Base-by-base conservation (phyloP, 129 eudicot species). In the Ambrosia artemisiifolia region DNA sequence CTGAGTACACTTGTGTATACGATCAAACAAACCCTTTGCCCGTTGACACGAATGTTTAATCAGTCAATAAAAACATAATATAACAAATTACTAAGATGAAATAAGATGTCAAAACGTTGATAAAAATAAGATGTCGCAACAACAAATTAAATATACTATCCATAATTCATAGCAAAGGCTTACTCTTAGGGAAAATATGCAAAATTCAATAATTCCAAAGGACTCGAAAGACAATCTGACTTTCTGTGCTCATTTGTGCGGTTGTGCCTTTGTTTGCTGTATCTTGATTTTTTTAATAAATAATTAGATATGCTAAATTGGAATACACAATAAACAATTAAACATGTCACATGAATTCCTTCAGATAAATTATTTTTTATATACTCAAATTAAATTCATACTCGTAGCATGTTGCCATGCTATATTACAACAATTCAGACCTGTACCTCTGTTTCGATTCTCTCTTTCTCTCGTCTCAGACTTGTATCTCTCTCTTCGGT, bases 281-380 rank as follows among this genome's bases (percentile, higher is more conserved):
- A 59, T 59, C 65, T 59, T 32, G 35, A 30, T 28, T 59, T 59
- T 30, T 55, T 56, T 59, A 30, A 59, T 59, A 18, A 30, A 59
- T 59, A 32, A 32, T 1, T 59, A 30, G 42, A 59, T 59, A 59
- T 16, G 30, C 42, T 12, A 59, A 59, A 28, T 59, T 59, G 65
- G 40, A 32, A 70, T 72, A 65, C 67, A 60, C 30, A 32, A 44
- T 42, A 43, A 36, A 49, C 3, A 62, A 77, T 14, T 30, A 62
- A 74, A 78, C 85, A 84, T 75, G 83, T 71, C 78, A 75, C 88
- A 84, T 87, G 87, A 78, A 79, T 40, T 67, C 60, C 19, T 33
- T 43, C 38, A 49, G 12, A 63, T 28, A 63, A 71, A 60, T 61
- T 20, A 51, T 24, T 62, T 62, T 46, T 33, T 77, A 78, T 78